Base-by-base conservation (phyloP, 208 protist genomes). In the Leptomonas seymouri region DNA sequence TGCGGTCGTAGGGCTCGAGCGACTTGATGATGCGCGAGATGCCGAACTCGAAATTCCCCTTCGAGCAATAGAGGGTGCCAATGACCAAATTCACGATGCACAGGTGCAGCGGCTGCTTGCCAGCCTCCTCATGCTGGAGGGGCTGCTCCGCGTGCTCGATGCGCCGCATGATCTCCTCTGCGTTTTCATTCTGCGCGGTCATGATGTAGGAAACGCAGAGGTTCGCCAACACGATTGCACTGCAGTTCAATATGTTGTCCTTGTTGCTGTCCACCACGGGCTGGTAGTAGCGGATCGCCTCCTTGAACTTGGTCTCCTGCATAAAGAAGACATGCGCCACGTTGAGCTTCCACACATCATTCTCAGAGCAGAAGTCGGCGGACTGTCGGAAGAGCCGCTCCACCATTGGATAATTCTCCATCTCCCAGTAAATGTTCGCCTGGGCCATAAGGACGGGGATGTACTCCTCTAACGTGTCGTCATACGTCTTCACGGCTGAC, bases 71-170 rank as follows among this genome's bases (percentile, higher is more conserved):
- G n/a, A 99, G 86, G 16, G 98, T 99, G 41, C 98, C 98, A 74
- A 99, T 99, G 16, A 99, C 98, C 4, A 99, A 84, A 78, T 99
- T 99, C 27, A 99, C 97, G 74, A 99, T 99, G 83, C 97, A 99
- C 36, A 98, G 87, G 74, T 98, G 97, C 67, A 98, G 93, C 21
- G 85, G 84, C 82, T 98, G 95, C 73, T 96, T 94, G 14, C 97
- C 84, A 11, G 92, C 82, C 49, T 98, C 91, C 39, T 85, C 78
- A 62, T 87, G 91, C 12, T 81, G 81, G 27, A 95, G 57, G 27
- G 85, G 86, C 76, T 99, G 95, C 85, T 99, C 98, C 58, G 98
- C 97, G 53, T 90, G 90, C 79, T 99, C 97, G 57, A 99, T 98
- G 67, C 84, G 87, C 1, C 94, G 85, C 95, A 99, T 99, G 31